Base-by-base conservation (phyloP, 108 stramenopile genomes). In the Nitzschia putrida region DNA sequence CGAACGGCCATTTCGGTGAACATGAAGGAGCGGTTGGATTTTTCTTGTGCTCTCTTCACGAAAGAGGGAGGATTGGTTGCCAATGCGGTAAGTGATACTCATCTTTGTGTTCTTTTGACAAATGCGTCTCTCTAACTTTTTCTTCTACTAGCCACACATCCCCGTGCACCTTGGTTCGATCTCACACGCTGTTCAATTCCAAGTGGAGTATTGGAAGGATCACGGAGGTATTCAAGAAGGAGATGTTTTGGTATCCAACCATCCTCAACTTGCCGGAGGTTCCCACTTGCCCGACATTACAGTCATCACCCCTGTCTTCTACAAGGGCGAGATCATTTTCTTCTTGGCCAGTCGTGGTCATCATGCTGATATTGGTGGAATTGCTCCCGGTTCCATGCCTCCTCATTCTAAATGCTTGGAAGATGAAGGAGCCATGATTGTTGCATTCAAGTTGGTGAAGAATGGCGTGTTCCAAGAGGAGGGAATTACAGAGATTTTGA, bases 141-240 rank as follows among this genome's bases (percentile, higher is more conserved):
- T 22, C 2, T 55, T 55, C 22, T 25, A 23, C 3, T 43, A 63
- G 61, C 99, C 99, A 4, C 99, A 99, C 65, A 94, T 99, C 51
- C 99, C 99, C 9, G 97, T 99, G 12, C 99, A 99, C 75, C 82
- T 99, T 20, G 99, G 99, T 24, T 96, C 97, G 20, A 99, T 99
- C 96, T 88, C 92, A 78, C 82, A 84, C 42, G 97, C 97, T 16
- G 97, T 99, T 12, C 66, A 78, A 71, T 97, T 84, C 58, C 98
- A 99, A 71, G 88, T 96, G 18, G 78, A 92, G 51, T 90, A 97
- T 73, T 99, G 97, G 97, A 88, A 78, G 57, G 50, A 74, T 16
- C 78, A 78, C 61, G 91, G 87, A 21, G 93, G 95, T 14, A 88
- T 99, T 23, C 69, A 90, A 59, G 90, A 93, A 70, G 97, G 97